phyloP scores from a whole-genome alignment of 1,139 yeast species.

The Yamadazyma songkhlaensis region DNA sequence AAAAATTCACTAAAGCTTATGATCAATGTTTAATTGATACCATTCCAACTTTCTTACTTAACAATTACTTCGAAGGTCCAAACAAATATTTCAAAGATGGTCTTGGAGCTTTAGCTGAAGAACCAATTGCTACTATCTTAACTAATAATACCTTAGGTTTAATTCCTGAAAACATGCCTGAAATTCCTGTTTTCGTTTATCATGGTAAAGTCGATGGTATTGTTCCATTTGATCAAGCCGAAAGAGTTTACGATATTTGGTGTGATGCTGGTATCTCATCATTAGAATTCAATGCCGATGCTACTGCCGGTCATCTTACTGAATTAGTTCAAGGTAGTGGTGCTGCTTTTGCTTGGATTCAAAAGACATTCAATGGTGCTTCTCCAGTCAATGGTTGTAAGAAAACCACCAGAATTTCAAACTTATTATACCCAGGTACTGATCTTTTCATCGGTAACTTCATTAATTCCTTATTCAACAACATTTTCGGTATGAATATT shows the following conservation, averaged over 20 bases:
- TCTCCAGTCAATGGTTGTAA: constrained; percentile 27
- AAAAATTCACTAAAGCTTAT: constrained; percentile 15
- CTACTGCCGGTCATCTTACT: constrained; percentile 25
- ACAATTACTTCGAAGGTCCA: constrained; percentile 16
- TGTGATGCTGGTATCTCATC: constrained; percentile 30
- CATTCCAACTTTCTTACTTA: constrained; percentile 12
- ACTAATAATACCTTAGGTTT: constrained; percentile 22
- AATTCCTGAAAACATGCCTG: constrained; percentile 19
- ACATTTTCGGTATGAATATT: constrained; percentile 11
- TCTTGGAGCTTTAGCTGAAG: constrained; percentile 14
- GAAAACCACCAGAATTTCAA: constrained; percentile 19
- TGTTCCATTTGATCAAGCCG: constrained; percentile 25
- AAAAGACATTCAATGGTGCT: constrained; percentile 18
- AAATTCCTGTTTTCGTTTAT: constrained; percentile 32
- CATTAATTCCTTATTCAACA: constrained; percentile 10
- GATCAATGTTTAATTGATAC: constrained; percentile 15
- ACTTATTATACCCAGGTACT: constrained; percentile 24
- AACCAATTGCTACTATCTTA: constrained; percentile 14
- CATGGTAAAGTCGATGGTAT: constrained; percentile 30
- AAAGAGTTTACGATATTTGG: constrained; percentile 28
- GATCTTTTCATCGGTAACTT: constrained; percentile 3
- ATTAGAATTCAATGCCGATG: constrained; percentile 25
- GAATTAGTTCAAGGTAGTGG: constrained; percentile 27
- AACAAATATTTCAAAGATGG: constrained; percentile 17
- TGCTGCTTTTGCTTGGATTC: constrained; percentile 29